A percentile compares a stretch with the other conserved stretches of the same genome.
phyloP scores from a whole-genome alignment of 306 rosid species.

The Begonia fuchsioides region DNA sequence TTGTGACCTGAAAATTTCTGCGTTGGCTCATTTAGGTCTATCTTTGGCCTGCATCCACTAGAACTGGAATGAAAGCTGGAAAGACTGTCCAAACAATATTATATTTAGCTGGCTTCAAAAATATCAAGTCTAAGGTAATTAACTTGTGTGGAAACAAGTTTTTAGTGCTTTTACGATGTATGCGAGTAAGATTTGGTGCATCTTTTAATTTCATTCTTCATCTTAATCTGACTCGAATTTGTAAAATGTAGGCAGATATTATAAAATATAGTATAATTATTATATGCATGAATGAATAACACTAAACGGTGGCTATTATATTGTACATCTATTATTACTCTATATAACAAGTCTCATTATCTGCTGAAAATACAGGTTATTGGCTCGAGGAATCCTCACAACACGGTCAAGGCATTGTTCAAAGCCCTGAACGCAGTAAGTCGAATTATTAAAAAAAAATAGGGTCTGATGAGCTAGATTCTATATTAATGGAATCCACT shows the following conservation, averaged over 20 bases:
- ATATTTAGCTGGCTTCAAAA: conserved; percentile 73
- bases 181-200: no score
- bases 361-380: conserved; percentile 33
- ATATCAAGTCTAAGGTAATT: conserved; percentile 83
- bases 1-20: no score
- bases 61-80: conserved; percentile 81
- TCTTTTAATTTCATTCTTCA: no score
- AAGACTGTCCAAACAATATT: conserved; percentile 65
- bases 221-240: no score
- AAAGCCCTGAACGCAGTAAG: conserved; percentile 82
- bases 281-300: no score
- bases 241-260: no score
- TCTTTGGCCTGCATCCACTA: conserved; percentile 90
- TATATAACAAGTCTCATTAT: no score
- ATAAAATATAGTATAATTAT: no score
- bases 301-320: no score
- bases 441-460: neutral
- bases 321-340: no score
- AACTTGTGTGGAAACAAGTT: no score
- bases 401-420: conserved; percentile 78
- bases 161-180: no score
- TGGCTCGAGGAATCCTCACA: conserved; percentile 83
- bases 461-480: neutral
- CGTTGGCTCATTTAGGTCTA: conserved; percentile 33
- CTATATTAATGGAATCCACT: neutral